These are phyloP conservation scores for Cercospora brassicicola DNA, from an alignment of 2,329 filamentous ascomycete genomes.

Conservation along the genomic window DNA sequence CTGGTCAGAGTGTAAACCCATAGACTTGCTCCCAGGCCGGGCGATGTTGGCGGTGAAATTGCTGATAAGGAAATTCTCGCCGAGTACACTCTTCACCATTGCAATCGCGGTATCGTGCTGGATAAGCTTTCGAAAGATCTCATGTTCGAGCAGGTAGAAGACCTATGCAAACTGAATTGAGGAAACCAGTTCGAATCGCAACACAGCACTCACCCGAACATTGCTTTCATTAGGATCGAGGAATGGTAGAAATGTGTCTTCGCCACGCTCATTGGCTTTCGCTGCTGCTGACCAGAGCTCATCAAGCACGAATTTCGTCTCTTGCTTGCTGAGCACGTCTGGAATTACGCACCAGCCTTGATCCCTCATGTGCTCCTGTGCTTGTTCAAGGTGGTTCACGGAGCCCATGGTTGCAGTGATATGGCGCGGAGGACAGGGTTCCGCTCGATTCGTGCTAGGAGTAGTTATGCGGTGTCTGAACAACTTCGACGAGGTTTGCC, in stretches of 20 bases:
- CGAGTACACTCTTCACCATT: not conserved
- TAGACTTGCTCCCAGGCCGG: not conserved
- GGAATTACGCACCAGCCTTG: constrained; percentile 20
- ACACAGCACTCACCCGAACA: not conserved
- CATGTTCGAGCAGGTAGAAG: not conserved
- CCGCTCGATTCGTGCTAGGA: not conserved
- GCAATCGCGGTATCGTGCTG: not conserved
- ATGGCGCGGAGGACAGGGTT: not conserved
- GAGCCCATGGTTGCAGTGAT: not conserved
- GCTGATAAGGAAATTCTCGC: not conserved
- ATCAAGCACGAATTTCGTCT: not conserved
- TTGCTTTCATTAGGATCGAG: not conserved
- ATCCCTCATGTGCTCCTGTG: constrained; percentile 2
- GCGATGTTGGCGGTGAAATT: not conserved
- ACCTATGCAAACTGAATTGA: not conserved
- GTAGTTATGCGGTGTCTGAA: not conserved
- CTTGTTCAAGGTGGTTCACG: constrained; percentile 30
- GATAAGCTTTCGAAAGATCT: not conserved
- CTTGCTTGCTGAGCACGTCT: constrained; percentile 14
- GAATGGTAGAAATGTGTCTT: not conserved
- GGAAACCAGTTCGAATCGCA: not conserved
- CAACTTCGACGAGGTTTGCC: not conserved
- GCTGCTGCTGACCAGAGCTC: not conserved
- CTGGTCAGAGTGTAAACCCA: not conserved
- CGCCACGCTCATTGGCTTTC: not conserved